Conservation (phyloP, 2,329 filamentous ascomycete genomes). For the Xylariaceae sp. region DNA sequence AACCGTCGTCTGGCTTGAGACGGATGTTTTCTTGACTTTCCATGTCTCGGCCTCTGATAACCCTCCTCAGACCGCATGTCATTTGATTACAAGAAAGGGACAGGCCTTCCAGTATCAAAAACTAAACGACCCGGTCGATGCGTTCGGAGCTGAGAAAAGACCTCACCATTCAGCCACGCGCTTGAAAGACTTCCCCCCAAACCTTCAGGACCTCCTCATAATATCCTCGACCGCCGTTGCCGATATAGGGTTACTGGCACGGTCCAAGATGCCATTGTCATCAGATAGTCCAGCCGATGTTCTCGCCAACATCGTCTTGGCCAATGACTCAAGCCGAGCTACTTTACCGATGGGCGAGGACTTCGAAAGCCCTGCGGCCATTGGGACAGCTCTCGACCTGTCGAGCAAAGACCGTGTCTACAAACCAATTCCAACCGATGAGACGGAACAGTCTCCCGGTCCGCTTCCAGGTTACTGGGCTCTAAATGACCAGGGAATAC, state of each 20-base stretch:
- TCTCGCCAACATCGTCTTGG: slow-evolving; percentile 66
- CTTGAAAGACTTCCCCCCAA: slow-evolving; percentile 71
- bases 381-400: slow-evolving; percentile 79
- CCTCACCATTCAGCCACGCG: slow-evolving; percentile 74
- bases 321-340: slow-evolving; percentile 68
- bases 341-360: slow-evolving; percentile 64
- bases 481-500: slow-evolving; percentile 79
- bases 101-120: slow-evolving; percentile 64
- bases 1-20: slow-evolving; percentile 81
- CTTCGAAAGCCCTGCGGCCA: slow-evolving; percentile 63
- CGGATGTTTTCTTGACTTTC: slow-evolving; percentile 72
- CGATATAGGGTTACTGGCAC: slow-evolving; percentile 71
- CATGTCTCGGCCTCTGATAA: slow-evolving; percentile 60
- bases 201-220: slow-evolving; percentile 73
- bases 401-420: slow-evolving; percentile 72
- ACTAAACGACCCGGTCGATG: slow-evolving; percentile 64
- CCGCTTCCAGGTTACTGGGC: slow-evolving; percentile 80
- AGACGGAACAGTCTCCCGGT: slow-evolving; percentile 69
- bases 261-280: slow-evolving; percentile 61
- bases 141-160: slow-evolving; percentile 57
- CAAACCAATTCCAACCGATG: slow-evolving; percentile 68
- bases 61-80: slow-evolving; percentile 61
- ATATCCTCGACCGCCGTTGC: slow-evolving; percentile 72
- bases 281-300: slow-evolving; percentile 53
- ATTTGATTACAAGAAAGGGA: slow-evolving; percentile 65